These are phyloP conservation scores for Sugiyamaella boreocaroliniensis DNA, from an alignment of 805 yeast genomes.

Conservation along the genomic window DNA sequence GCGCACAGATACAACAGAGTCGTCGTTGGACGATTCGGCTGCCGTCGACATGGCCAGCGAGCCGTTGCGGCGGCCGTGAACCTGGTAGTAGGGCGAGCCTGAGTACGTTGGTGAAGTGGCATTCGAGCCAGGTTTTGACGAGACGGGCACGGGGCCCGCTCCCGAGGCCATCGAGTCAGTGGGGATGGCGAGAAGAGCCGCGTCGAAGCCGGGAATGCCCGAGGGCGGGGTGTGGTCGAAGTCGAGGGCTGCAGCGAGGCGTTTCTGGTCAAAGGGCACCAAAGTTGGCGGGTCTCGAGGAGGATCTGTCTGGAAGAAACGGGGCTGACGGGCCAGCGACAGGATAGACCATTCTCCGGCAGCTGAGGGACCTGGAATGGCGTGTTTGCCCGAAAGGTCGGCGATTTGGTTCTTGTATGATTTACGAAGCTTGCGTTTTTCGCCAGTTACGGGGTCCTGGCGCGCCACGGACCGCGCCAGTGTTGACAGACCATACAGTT, in stretches of 20 bases:
- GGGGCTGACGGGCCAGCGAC: conserved; percentile 24
- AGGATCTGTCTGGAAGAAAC: conserved; percentile 15
- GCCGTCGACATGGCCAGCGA: conserved; percentile 7
- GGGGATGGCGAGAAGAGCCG: conserved; percentile 55
- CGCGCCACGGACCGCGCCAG: conserved; percentile 80
- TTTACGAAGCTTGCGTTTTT: conserved; percentile 87
- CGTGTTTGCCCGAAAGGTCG: conserved; percentile 64
- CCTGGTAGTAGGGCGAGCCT: conserved; percentile 4
- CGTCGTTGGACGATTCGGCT: conserved; percentile 20
- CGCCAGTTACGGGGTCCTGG: conserved; percentile 78
- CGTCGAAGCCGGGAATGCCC: conserved; percentile 74
- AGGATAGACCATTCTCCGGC: conserved; percentile 20
- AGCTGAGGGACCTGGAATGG: conserved; percentile 30
- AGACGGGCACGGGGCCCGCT: neutral
- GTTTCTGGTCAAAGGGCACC: conserved; percentile 43
- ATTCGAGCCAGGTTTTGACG: neutral
- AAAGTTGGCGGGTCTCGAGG: conserved; percentile 37
- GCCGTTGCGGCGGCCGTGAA: conserved; percentile 3
- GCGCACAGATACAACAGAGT: conserved; percentile 5
- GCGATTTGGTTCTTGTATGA: conserved; percentile 89
- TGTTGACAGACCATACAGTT: conserved; percentile 57
- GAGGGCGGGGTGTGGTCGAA: conserved; percentile 60
- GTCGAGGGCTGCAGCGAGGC: conserved; percentile 44
- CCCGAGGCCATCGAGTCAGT: neutral
- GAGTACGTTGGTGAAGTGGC: neutral